phyloP scores from a whole-genome alignment of 345 rosid species.

The Hevea brasiliensis region DNA sequence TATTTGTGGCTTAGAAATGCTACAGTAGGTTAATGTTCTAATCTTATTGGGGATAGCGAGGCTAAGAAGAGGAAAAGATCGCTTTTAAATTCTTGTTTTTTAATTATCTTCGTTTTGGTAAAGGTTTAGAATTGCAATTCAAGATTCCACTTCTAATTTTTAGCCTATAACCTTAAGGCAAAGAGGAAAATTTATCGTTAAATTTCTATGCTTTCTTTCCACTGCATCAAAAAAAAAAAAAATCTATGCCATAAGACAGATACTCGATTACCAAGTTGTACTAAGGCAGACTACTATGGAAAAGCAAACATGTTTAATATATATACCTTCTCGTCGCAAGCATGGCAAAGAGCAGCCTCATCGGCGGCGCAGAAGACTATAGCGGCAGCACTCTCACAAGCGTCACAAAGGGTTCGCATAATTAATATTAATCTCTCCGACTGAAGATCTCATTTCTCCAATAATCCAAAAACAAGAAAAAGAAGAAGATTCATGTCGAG shows the following conservation, averaged over 20 bases:
- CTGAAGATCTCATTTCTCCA: conserved; percentile 38
- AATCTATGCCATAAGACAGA: neutral
- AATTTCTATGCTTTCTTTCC: too few relatives aligned
- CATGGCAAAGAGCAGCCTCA: conserved; percentile 79
- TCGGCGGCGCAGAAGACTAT: conserved; percentile 82
- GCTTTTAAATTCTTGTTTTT: too few relatives aligned
- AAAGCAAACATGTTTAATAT: neutral
- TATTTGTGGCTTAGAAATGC: too few relatives aligned
- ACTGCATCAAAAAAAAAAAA: neutral
- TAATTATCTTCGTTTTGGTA: too few relatives aligned
- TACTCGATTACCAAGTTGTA: too few relatives aligned
- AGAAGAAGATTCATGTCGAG: neutral
- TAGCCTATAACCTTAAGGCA: neutral
- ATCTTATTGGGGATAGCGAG: too few relatives aligned
- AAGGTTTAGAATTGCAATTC: too few relatives aligned
- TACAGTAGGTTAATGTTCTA: too few relatives aligned
- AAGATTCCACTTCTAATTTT: too few relatives aligned
- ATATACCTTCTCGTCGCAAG: conserved; percentile 73
- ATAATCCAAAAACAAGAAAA: neutral
- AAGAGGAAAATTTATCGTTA: too few relatives aligned
- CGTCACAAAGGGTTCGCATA: conserved; percentile 84
- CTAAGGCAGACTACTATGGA: neutral
- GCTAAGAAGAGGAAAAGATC: too few relatives aligned
- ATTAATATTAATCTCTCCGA: conserved; percentile 22
- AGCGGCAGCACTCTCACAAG: conserved; percentile 90